Evolutionary conservation across 2,329 filamentous ascomycete genomes (phyloP), one percentile per base, ranked within the genome.

Genomic region (Hortaea werneckii): DNA sequence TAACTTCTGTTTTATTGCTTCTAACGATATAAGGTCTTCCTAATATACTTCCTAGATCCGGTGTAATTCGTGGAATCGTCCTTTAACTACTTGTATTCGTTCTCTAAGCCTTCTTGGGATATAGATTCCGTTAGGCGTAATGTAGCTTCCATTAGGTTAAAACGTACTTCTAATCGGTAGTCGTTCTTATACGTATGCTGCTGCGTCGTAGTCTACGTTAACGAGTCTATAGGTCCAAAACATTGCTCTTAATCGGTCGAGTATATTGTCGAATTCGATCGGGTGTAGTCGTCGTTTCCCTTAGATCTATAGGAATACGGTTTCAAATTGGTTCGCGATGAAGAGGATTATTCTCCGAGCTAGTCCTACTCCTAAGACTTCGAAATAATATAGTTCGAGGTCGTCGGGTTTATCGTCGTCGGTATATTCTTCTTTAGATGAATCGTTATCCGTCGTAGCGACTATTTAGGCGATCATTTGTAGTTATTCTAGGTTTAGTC

Each of bases 221-320:
- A 47, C 20, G 27, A 41, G 29, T 43, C 30, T 7, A 37, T 53
- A 42, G 26, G 45, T 43, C 45, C 40, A 52, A 28, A 52, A 52
- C 30, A 44, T 46, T 9, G 5, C 12, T 11, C 37, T 13, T 9
- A 53, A 27, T 5, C 40, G 28, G 5, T 29, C 29, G 42, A 53
- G 20, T 20, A 20, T 20, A 20, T 20, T 20, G 4, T 20, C 4
- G 4, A 20, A 47, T 12, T 47, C 20, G 6, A 29, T 28, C 13
- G 13, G 41, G 20, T 53, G 4, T 34, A 53, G 34, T 40, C 38
- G 30, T 39, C 37, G 32, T 48, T 50, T 48, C 4, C 20, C 20
- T 20, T 20, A 20, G 20, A 20, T 20, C 4, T 2, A 2, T 20
- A 20, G 20, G 20, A 20, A 20, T 20, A 20, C 20, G 4, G 2